Evolutionary conservation across 2,329 filamentous ascomycete species (phyloP).

Genomic region (Paecilomyces sp.): DNA sequence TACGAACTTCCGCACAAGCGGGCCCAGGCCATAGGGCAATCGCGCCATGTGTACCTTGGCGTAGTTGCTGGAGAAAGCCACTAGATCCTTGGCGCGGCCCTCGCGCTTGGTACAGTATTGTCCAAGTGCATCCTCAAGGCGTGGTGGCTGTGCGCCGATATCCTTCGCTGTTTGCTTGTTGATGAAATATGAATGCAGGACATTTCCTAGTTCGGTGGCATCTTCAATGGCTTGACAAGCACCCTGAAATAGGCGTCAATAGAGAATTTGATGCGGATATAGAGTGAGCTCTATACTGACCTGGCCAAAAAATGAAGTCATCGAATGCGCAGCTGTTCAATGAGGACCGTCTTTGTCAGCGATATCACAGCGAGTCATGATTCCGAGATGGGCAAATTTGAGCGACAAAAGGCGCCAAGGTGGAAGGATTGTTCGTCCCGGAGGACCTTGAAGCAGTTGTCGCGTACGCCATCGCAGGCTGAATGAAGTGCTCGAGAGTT

Average conservation of each 20-base stretch:
- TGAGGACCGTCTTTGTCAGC: neutral
- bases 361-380: neutral
- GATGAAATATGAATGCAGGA: neutral
- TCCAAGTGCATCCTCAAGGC: neutral
- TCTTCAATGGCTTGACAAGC: neutral
- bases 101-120: neutral
- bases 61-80: neutral
- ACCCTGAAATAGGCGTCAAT: neutral
- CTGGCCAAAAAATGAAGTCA: conserved; percentile 1
- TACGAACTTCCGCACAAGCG: neutral
- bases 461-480: neutral
- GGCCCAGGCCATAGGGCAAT: neutral
- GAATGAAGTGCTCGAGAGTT: neutral
- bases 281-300: neutral
- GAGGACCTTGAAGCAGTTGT: too few relatives aligned
- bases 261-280: neutral
- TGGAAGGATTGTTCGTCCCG: neutral
- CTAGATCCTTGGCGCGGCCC: neutral
- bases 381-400: neutral
- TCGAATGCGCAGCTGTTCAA: neutral
- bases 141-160: neutral
- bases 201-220: neutral
- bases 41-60: neutral
- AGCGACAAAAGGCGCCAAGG: too few relatives aligned
- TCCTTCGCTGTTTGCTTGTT: neutral